phyloP scores from a whole-genome alignment of 495 filamentous ascomycete species.

The Penicillium lividum region DNA sequence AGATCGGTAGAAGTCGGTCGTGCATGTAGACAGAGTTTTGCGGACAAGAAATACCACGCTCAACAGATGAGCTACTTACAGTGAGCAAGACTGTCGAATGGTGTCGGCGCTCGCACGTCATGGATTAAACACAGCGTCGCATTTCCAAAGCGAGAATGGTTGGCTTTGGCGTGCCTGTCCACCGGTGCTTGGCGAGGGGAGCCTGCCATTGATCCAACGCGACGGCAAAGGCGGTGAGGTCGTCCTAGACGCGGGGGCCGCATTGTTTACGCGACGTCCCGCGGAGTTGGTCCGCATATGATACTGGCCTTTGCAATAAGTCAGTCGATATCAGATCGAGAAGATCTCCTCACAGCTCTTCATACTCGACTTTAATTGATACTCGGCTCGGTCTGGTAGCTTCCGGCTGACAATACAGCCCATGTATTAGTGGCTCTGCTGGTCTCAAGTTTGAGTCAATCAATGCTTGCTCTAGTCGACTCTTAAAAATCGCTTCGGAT shows the following conservation, averaged over 20 bases:
- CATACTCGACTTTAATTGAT: neutral
- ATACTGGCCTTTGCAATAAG: constrained; percentile 2
- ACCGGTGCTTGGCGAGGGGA: too few relatives aligned
- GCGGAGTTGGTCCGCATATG: neutral
- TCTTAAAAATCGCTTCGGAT: too few relatives aligned
- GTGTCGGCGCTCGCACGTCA: too few relatives aligned
- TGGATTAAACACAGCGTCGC: too few relatives aligned
- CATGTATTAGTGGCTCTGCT: neutral
- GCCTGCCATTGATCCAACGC: constrained; percentile 1
- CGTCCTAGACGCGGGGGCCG: constrained; percentile 1
- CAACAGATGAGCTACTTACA: too few relatives aligned
- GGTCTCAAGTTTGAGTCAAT: neutral
- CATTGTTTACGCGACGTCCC: constrained; percentile 4
- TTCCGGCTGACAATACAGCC: neutral
- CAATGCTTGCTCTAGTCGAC: constrained; percentile 3
- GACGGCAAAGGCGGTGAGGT: constrained; percentile 6
- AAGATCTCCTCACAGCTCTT: neutral
- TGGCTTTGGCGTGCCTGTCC: too few relatives aligned
- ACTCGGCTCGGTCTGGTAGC: neutral
- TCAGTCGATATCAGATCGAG: constrained; percentile 1
- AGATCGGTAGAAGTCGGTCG: too few relatives aligned
- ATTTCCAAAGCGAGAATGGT: too few relatives aligned
- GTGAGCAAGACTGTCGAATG: too few relatives aligned
- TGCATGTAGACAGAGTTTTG: too few relatives aligned
- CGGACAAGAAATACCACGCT: too few relatives aligned